A percentile compares a stretch with the other conserved stretches of the same genome.
These are phyloP conservation scores for Mitragyna speciosa DNA, from an alignment of 257 asterid species.

Conservation along the genomic window DNA sequence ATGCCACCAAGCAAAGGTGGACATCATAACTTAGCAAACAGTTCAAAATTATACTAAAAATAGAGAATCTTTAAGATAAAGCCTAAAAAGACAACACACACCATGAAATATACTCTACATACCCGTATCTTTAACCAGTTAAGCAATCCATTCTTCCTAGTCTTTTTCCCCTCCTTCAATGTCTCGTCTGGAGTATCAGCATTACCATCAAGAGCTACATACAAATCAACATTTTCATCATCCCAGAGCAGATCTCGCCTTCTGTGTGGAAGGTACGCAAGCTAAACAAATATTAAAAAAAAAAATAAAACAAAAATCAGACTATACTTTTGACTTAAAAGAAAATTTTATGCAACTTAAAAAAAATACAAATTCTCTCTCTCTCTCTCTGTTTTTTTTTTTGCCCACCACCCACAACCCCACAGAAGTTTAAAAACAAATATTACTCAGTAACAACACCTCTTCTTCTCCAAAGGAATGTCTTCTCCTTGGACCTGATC, in stretches of 20 bases:
- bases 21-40: background rate
- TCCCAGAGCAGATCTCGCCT: slow-evolving; percentile 87
- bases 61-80: background rate
- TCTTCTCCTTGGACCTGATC: slow-evolving; percentile 74
- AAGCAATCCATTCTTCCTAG: slow-evolving; percentile 82
- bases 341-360: background rate
- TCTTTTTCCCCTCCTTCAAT: slow-evolving; percentile 72
- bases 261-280: slow-evolving; percentile 98
- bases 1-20: background rate
- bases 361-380: background rate
- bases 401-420: background rate
- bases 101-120: slow-evolving; percentile 23
- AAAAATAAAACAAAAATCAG: slow-evolving; percentile 1
- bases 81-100: background rate
- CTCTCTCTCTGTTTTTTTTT: no score
- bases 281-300: slow-evolving; percentile 45
- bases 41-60: background rate
- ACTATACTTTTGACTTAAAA: background rate
- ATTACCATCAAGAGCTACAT: slow-evolving; percentile 67
- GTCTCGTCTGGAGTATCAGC: slow-evolving; percentile 60
- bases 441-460: slow-evolving; percentile 35
- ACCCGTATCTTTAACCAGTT: slow-evolving; percentile 94
- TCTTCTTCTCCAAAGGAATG: slow-evolving; percentile 99
- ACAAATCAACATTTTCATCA: slow-evolving; percentile 67
- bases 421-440: background rate